Evolutionary conservation across 2,329 filamentous ascomycete species (phyloP).

Genomic region (Aspergillus phoenicis): DNA sequence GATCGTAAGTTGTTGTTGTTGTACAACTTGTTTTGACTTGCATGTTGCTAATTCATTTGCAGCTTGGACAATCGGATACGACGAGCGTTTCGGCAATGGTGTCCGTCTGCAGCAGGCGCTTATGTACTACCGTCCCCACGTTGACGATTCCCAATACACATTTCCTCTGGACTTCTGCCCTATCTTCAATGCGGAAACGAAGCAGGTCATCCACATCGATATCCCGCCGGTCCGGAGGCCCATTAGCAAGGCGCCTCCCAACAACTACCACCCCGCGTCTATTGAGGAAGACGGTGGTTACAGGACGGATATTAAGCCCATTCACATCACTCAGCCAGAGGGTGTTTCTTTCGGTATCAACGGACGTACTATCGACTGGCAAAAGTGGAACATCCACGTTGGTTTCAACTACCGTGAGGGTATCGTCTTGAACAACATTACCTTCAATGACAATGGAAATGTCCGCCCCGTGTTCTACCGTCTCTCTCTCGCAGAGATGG

Average conservation of each 20-base stretch:
- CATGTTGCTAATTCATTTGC: slow-evolving; percentile 11
- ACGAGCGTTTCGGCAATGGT: slow-evolving; percentile 79
- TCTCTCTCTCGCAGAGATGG: slow-evolving; percentile 89
- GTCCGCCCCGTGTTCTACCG: slow-evolving; percentile 83
- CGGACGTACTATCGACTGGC: slow-evolving; percentile 77
- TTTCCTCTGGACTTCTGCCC: slow-evolving; percentile 93
- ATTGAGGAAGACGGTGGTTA: slow-evolving; percentile 76
- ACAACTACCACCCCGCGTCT: slow-evolving; percentile 77
- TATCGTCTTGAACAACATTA: slow-evolving; percentile 86
- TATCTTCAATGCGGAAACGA: slow-evolving; percentile 80
- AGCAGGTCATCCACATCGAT: slow-evolving; percentile 80
- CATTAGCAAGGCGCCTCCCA: slow-evolving; percentile 68
- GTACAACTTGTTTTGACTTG: not conserved
- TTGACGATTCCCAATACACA: slow-evolving; percentile 86
- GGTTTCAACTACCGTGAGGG: slow-evolving; percentile 96
- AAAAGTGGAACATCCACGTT: slow-evolving; percentile 90
- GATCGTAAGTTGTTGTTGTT: slow-evolving; percentile 61
- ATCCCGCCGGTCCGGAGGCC: slow-evolving; percentile 76
- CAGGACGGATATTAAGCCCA: slow-evolving; percentile 77
- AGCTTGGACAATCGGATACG: slow-evolving; percentile 93
- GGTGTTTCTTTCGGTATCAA: slow-evolving; percentile 83
- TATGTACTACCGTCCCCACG: slow-evolving; percentile 89
- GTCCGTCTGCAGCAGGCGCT: slow-evolving; percentile 85
- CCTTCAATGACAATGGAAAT: slow-evolving; percentile 80
- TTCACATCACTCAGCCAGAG: slow-evolving; percentile 84